A percentile compares a stretch with the other conserved stretches of the same genome.
These are phyloP conservation scores for Talaromyces liani DNA, from an alignment of 495 filamentous ascomycete species.

Conservation along the genomic window DNA sequence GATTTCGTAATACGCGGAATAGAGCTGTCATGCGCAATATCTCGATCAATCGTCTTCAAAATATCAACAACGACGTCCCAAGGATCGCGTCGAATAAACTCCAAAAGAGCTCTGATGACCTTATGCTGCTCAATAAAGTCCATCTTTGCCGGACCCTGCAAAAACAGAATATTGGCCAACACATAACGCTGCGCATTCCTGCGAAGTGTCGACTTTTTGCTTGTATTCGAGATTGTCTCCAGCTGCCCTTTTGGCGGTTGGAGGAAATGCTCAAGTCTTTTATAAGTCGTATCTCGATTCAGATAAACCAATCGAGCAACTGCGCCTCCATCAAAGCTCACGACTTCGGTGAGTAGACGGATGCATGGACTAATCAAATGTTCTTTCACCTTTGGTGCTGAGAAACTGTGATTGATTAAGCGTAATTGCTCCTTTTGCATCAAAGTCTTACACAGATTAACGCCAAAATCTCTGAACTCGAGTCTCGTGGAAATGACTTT, in stretches of 20 bases:
- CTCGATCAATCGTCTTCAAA: constrained; percentile 52
- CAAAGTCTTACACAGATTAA: constrained; percentile 64
- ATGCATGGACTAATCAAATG: constrained; percentile 79
- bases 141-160: constrained; percentile 60
- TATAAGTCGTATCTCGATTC: constrained; percentile 63
- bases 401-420: constrained; percentile 63
- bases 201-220: constrained; percentile 60
- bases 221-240: constrained; percentile 49
- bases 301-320: constrained; percentile 63
- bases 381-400: constrained; percentile 66
- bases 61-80: constrained; percentile 62
- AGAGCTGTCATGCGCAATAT: constrained; percentile 61
- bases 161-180: constrained; percentile 62
- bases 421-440: constrained; percentile 66
- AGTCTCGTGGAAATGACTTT: constrained; percentile 62
- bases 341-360: constrained; percentile 69
- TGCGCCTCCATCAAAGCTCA: constrained; percentile 73
- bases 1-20: constrained; percentile 65
- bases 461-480: constrained; percentile 62
- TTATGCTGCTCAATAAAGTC: constrained; percentile 70
- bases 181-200: constrained; percentile 70
- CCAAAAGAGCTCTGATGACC: constrained; percentile 58
- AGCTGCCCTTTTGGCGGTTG: constrained; percentile 35
- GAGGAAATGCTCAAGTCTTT: constrained; percentile 53
- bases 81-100: constrained; percentile 64